A percentile compares a stretch with the other conserved stretches of the same genome.
Conservation (phyloP, 345 rosid species). For the Trapa bicornis region DNA sequence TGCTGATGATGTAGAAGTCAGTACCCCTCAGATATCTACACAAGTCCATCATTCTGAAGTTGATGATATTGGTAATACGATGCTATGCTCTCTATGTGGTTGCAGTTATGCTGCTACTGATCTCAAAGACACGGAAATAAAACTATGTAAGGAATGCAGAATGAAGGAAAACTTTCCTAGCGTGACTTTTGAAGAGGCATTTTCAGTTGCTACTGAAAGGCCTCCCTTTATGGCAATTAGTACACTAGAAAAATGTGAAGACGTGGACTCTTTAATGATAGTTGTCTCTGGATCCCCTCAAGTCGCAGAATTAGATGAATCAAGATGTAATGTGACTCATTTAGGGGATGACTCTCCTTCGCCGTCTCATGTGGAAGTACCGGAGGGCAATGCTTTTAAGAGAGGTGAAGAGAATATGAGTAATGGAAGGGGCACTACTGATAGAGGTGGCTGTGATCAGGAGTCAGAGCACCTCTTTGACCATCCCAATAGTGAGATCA, state of each 20-base stretch:
- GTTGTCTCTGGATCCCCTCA: slow-evolving; percentile 17
- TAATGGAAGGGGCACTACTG: slow-evolving; percentile 18
- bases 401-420: slow-evolving; percentile 13
- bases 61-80: slow-evolving; percentile 26
- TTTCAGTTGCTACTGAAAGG: slow-evolving; percentile 18
- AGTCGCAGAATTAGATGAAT: slow-evolving; percentile 22
- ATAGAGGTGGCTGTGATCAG: slow-evolving; percentile 21
- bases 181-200: slow-evolving; percentile 19
- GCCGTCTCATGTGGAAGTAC: neutral
- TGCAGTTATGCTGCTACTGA: slow-evolving; percentile 31
- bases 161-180: slow-evolving; percentile 25
- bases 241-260: slow-evolving; percentile 20
- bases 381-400: slow-evolving; percentile 9
- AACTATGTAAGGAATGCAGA: slow-evolving; percentile 65
- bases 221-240: slow-evolving; percentile 14
- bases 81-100: slow-evolving; percentile 56
- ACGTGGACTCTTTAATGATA: slow-evolving; percentile 11
- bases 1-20: slow-evolving; percentile 37
- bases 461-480: slow-evolving; percentile 19
- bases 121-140: slow-evolving; percentile 25
- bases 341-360: neutral
- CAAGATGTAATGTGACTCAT: neutral
- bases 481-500: slow-evolving; percentile 22
- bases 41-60: slow-evolving; percentile 29
- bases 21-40: slow-evolving; percentile 28